Conservation (phyloP, 352 stramenopile species). For the Globisporangium irregulare region DNA sequence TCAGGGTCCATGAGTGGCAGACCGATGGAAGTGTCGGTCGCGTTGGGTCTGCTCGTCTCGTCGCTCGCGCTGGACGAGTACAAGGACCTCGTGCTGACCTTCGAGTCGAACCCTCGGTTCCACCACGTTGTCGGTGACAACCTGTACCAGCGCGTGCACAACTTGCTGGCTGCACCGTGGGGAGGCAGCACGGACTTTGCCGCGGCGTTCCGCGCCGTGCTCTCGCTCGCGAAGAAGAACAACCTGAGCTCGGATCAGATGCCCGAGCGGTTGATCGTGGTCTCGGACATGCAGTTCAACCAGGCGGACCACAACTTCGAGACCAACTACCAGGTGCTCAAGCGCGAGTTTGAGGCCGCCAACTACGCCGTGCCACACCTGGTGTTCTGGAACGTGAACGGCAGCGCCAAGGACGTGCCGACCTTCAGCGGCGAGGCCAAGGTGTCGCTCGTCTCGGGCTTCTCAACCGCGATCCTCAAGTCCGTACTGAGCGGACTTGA, state of each 20-base stretch:
- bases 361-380: constrained; percentile 53
- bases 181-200: constrained; percentile 64
- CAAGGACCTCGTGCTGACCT: constrained; percentile 57
- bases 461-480: constrained; percentile 46
- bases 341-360: constrained; percentile 29
- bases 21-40: constrained; percentile 44
- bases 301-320: constrained; percentile 34
- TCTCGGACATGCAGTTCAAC: constrained; percentile 77
- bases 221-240: constrained; percentile 34
- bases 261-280: constrained; percentile 63
- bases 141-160: constrained; percentile 29
- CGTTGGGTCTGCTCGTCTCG: constrained; percentile 39
- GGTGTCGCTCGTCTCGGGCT: constrained; percentile 51
- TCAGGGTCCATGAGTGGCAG: constrained; percentile 37
- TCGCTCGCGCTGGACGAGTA: constrained; percentile 38
- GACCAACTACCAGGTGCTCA: constrained; percentile 40
- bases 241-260: constrained; percentile 41
- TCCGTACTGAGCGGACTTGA: constrained; percentile 21
- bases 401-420: constrained; percentile 30
- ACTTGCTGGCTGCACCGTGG: constrained; percentile 29
- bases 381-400: constrained; percentile 78
- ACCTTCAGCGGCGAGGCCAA: constrained; percentile 28
- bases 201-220: constrained; percentile 52
- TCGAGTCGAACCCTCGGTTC: constrained; percentile 37
- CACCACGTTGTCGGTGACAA: constrained; percentile 33